These are phyloP conservation scores for Tulasnella sp. DNA, from an alignment of 768 basidiomycete genomes.

Conservation along the genomic window DNA sequence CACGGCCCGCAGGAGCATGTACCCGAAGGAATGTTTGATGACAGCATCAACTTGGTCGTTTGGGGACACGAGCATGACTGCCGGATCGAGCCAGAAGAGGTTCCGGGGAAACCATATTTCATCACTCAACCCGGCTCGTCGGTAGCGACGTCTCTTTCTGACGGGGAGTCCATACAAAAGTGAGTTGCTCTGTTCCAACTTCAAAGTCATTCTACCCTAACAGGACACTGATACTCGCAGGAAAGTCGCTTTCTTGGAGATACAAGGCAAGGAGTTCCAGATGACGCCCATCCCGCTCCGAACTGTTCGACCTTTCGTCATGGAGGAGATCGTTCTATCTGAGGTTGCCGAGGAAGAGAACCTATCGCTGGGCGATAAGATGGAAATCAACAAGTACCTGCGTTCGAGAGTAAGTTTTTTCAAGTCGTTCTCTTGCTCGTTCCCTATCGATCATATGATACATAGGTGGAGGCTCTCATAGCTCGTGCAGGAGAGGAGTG, in stretches of 20 bases:
- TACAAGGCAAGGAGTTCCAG: slow-evolving; percentile 81
- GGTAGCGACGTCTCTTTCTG: slow-evolving; percentile 86
- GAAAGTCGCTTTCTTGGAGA: slow-evolving; percentile 80
- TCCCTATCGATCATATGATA: neutral
- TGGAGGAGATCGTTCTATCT: slow-evolving; percentile 66
- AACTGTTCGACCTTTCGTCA: slow-evolving; percentile 88
- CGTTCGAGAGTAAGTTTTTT: slow-evolving; percentile 44
- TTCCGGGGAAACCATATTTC: slow-evolving; percentile 82
- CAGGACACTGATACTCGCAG: slow-evolving; percentile 32
- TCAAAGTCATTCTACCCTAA: too few relatives aligned
- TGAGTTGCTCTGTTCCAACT: slow-evolving; percentile 27
- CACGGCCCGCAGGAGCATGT: slow-evolving; percentile 92
- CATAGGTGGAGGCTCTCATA: slow-evolving; percentile 68
- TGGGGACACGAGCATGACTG: slow-evolving; percentile 99
- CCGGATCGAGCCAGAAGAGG: slow-evolving; percentile 78
- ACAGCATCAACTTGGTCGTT: slow-evolving; percentile 82
- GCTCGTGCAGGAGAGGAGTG: slow-evolving; percentile 64
- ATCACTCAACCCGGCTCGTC: slow-evolving; percentile 93
- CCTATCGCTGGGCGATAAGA: slow-evolving; percentile 67
- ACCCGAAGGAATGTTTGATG: slow-evolving; percentile 95
- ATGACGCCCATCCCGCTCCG: slow-evolving; percentile 77
- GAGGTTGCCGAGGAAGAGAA: slow-evolving; percentile 69
- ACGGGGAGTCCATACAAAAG: slow-evolving; percentile 91
- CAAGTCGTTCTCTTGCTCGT: neutral
- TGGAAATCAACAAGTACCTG: slow-evolving; percentile 72